Base-by-base conservation (phyloP, 1,284 basidiomycete species). In the Sanghuangporus weigelae region DNA sequence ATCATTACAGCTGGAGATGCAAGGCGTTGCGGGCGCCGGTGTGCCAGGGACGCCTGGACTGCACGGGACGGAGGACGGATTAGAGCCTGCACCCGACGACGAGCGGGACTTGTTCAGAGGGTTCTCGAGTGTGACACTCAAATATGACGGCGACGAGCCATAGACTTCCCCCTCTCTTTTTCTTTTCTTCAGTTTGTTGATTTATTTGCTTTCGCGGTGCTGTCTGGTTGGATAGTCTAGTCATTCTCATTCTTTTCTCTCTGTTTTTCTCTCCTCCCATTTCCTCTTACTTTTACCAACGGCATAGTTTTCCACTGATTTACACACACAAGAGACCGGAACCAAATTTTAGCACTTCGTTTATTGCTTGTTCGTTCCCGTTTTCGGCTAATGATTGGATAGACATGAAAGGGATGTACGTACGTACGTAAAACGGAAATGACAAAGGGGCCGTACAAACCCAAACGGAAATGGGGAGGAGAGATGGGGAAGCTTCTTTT, bases 61-160 rank as follows among this genome's bases (percentile, higher is more conserved):
- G 62, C 68, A 68, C 58, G 75, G 73, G 1, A 72, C 69, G 57
- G 79, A 81, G 68, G 84, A 85, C 67, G 83, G 82, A 60, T 74
- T 81, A 72, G 82, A 82, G 65, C 71, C 71, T 55, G 71, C 73
- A 63, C 67, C 74, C 66, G 73, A 78, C 69, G 73, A 71, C 66
- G 59, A 77, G 77, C 58, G 57, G 66, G 81, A 92, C 74, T 76
- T 92, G 67, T 96, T 96, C 76, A 85, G 84, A 60, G 90, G 84
- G 56, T 96, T 96, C 77, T 90, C 86, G 70, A 93, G 89, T 75
- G 92, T 96, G 71, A 95, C 93, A 65, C 78, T 95, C 73, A 87
- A 93, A 69, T 86, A 93, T 74, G 90, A 92, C 69, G 90, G 89
- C 60, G 90, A 92, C 68, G 60, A 64, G 55, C 63, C 60, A 10